Conservation (phyloP, 352 stramenopile species). For the Phytophthora rubi region DNA sequence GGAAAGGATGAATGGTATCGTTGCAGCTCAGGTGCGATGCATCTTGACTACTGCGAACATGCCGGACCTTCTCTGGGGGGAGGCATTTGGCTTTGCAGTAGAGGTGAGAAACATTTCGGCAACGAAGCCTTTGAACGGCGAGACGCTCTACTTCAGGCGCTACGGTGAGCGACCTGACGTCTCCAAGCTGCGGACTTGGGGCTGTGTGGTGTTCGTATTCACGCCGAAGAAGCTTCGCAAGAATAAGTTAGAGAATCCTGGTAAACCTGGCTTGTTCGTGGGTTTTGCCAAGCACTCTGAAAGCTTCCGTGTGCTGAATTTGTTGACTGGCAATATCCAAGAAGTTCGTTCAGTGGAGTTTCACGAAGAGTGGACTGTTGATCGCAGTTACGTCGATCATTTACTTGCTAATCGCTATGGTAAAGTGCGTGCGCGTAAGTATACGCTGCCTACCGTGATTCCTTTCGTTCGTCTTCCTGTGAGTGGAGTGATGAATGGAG, state of each 20-base stretch:
- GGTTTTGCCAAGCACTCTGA: not conserved
- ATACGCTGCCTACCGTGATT: not conserved
- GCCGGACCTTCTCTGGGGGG: not conserved
- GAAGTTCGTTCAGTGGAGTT: not conserved
- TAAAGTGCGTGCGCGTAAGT: not conserved
- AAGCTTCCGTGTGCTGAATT: not conserved
- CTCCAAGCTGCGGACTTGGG: not conserved
- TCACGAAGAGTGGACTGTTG: not conserved
- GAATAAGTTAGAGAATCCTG: not conserved
- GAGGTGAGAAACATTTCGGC: not conserved
- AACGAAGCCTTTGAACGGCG: not conserved
- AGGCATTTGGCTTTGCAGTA: not conserved
- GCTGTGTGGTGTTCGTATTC: not conserved
- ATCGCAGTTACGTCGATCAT: not conserved
- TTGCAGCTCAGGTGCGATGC: not conserved
- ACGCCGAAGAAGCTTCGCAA: not conserved
- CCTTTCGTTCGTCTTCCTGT: not conserved
- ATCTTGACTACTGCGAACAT: not conserved
- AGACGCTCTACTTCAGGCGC: not conserved
- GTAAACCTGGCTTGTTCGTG: not conserved
- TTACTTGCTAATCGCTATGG: not conserved
- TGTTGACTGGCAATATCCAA: not conserved
- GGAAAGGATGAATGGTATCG: not conserved
- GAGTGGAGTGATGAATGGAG: not conserved
- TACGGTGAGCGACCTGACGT: not conserved